These are phyloP conservation scores for Neonectria coccinea DNA, from an alignment of 2,329 filamentous ascomycete genomes.

Conservation along the genomic window DNA sequence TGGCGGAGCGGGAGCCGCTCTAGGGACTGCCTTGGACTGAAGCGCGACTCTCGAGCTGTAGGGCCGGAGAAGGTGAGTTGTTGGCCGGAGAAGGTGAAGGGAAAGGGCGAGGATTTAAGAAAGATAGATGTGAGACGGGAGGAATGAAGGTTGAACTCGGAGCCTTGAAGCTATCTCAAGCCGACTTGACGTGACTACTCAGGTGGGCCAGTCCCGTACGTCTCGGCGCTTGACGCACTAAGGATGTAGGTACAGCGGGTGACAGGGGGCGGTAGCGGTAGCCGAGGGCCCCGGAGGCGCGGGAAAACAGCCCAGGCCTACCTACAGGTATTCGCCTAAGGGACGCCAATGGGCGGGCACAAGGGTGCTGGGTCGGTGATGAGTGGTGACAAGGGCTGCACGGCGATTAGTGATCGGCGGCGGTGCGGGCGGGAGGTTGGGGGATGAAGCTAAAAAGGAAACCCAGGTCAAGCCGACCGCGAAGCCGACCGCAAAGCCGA, in stretches of 20 bases:
- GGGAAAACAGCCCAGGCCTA: constrained; percentile 7
- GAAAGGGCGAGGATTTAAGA: neutral
- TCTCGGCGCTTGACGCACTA: constrained; percentile 7
- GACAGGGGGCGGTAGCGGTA: constrained; percentile 14
- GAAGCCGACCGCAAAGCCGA: too few relatives aligned
- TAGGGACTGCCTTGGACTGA: neutral
- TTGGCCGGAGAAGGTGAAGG: neutral
- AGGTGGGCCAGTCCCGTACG: constrained; percentile 2
- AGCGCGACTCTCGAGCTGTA: neutral
- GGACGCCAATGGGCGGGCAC: constrained; percentile 12
- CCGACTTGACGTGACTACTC: constrained; percentile 10
- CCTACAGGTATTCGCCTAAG: constrained; percentile 15
- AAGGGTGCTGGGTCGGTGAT: neutral
- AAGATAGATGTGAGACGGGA: neutral
- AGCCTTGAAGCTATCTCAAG: constrained; percentile 24
- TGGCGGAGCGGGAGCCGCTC: constrained; percentile 31
- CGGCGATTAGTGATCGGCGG: constrained; percentile 35
- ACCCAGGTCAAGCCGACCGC: constrained; percentile 6
- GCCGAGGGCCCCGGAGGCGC: constrained; percentile 9
- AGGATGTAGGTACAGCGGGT: constrained; percentile 7
- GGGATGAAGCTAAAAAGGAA: constrained; percentile 18
- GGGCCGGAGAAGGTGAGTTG: neutral
- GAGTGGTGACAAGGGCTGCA: constrained; percentile 14
- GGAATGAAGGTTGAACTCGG: too few relatives aligned
- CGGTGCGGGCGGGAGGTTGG: constrained; percentile 26